Base-by-base conservation (phyloP, 1,284 basidiomycete genomes). In the Coniferiporia weirii region DNA sequence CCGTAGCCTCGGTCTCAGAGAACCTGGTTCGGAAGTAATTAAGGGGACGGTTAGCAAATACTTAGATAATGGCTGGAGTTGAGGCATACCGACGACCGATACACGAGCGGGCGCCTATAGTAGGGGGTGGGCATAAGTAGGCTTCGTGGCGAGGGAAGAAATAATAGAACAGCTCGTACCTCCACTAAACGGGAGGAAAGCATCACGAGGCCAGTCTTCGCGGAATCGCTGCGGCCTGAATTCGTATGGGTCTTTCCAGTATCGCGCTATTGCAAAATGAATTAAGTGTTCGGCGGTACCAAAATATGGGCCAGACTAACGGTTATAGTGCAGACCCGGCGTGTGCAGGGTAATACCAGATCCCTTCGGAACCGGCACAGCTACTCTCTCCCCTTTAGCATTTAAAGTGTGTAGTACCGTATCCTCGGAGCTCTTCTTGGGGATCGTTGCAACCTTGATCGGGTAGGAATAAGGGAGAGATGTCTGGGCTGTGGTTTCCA, bases 221-320 rank as follows among this genome's bases (percentile, higher is more conserved):
- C 82, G 66, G 68, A 83, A 83, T 22, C 82, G 73, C 22, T 70
- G 70, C 20, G 82, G 83, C 55, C 75, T 75, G 68, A 80, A 85
- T 1, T 69, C 65, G 44, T 76, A 59, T 0, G 81, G 79, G 47
- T 83, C 75, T 52, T 76, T 67, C 81, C 82, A 84, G 64, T 80
- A 79, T 49, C 69, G 75, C 45, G 78, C 82, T 83, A 46, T 52
- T 15, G 6, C 7, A 17, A 12, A 22, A 53, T 55, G 50, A n/a
- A 56, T 20, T 47, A 34, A 15, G 12, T 46, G 17, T 46, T 27
- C n/a, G 5, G n/a, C 44, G 52, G 57, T 13, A 51, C 50, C 1
- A 52, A 22, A 13, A 35, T 27, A 36, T 32, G 50, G 48, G 27
- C 5, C 27, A 52, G 10, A 63, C 74, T 47, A 63, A 78, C 75